Evolutionary conservation across 2,329 filamentous ascomycete genomes (phyloP).

Genomic region (Helotiales sp.): DNA sequence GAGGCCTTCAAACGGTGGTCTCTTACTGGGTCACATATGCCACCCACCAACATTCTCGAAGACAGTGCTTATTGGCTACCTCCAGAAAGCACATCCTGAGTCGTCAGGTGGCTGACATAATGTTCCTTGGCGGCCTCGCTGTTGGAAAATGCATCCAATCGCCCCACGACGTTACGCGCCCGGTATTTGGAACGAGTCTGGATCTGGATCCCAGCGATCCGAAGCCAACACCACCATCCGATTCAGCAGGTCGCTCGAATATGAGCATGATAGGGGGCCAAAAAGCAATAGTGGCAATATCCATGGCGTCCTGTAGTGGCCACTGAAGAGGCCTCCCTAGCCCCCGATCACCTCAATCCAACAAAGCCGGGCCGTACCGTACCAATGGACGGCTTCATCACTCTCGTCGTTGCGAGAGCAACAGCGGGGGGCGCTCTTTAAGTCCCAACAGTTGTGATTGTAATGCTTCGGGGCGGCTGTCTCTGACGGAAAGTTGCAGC

Average conservation of each 20-base stretch:
- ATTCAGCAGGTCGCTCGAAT: not conserved
- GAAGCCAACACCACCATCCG: slow-evolving; percentile 1
- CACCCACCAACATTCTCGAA: slow-evolving; percentile 3
- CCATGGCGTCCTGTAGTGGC: slow-evolving; percentile 9
- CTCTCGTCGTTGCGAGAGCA: slow-evolving; percentile 1
- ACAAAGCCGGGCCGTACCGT: slow-evolving; percentile 20
- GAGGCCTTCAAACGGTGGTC: not conserved
- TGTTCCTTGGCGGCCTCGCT: not conserved
- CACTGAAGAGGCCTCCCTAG: slow-evolving; percentile 23
- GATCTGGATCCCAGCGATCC: not conserved
- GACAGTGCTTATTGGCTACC: not conserved
- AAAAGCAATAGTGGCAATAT: not conserved
- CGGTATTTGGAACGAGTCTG: not conserved
- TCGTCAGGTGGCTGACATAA: not conserved
- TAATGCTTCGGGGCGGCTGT: slow-evolving; percentile 15
- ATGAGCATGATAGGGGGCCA: not conserved
- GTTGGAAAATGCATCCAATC: slow-evolving; percentile 2
- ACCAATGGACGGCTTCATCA: slow-evolving; percentile 21
- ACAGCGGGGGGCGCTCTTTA: not conserved
- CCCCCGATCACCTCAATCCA: slow-evolving; percentile 1
- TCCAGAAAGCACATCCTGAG: not conserved
- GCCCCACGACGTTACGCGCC: not conserved
- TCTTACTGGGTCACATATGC: not conserved
- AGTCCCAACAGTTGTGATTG: not conserved
- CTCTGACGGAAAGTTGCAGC: not conserved